Evolutionary conservation across 2,329 filamentous ascomycete genomes (phyloP).

Genomic region (Lachnellula suecica): DNA sequence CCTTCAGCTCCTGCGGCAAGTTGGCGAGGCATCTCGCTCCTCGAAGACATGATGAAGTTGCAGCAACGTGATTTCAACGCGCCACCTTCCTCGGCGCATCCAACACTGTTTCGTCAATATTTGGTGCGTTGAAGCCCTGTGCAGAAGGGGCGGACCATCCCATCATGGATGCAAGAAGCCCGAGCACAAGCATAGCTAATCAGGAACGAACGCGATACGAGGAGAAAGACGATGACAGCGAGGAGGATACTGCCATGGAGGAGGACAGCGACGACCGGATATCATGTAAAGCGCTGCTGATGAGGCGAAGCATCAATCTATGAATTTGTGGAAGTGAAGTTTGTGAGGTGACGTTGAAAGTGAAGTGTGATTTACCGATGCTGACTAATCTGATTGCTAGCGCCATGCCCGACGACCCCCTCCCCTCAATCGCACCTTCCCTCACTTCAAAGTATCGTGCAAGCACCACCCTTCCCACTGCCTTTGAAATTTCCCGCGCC

Average conservation of each 20-base stretch:
- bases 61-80: constrained; percentile 81
- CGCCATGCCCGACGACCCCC: no score
- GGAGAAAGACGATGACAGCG: constrained; percentile 64
- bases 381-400: no score
- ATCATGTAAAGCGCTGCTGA: no score
- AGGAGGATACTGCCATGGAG: constrained; percentile 67
- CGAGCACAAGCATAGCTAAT: constrained; percentile 51
- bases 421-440: no score
- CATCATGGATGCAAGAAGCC: constrained; percentile 51
- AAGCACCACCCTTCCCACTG: neutral
- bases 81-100: constrained; percentile 48
- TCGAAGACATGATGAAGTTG: no score
- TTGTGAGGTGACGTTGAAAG: no score
- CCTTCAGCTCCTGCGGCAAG: no score
- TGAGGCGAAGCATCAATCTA: no score
- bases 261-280: constrained; percentile 50
- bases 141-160: constrained; percentile 43
- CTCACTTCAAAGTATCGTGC: no score
- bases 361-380: no score
- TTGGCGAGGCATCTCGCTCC: no score
- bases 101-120: constrained; percentile 33
- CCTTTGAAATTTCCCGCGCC: neutral
- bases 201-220: constrained; percentile 73
- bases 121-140: constrained; percentile 44
- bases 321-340: no score